phyloP scores from a whole-genome alignment of 1,284 basidiomycete genomes.

The Puccinia novopanici region DNA sequence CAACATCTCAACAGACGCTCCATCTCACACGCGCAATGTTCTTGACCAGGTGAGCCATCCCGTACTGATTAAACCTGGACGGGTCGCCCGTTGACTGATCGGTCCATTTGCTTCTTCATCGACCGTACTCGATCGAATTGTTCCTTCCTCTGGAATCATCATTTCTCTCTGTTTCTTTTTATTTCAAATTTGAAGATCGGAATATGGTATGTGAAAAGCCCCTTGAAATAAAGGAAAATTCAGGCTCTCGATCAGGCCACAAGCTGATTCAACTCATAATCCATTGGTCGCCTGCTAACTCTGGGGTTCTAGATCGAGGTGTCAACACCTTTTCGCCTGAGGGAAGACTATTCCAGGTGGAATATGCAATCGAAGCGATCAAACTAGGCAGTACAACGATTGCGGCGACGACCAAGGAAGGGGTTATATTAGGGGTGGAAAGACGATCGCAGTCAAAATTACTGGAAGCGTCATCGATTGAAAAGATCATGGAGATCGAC shows the following conservation, averaged over 20 bases:
- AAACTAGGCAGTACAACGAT: constrained; percentile 99
- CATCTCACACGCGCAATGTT: constrained; percentile 3
- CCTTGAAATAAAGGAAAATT: neutral
- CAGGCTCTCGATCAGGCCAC: neutral
- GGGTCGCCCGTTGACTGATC: neutral
- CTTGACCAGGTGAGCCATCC: constrained; percentile 18
- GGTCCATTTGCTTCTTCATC: neutral
- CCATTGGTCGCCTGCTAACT: neutral
- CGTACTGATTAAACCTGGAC: neutral
- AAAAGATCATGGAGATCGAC: constrained; percentile 99
- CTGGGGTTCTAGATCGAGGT: constrained; percentile 73
- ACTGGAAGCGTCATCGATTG: constrained; percentile 91
- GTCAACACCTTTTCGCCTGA: constrained; percentile 99
- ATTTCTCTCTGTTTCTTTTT: neutral
- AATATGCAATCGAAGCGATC: constrained; percentile 98
- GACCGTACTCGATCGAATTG: neutral
- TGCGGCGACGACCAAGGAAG: constrained; percentile 71
- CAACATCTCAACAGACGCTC: neutral
- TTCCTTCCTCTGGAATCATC: neutral
- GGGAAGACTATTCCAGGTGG: constrained; percentile 91
- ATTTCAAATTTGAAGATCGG: constrained; percentile 3
- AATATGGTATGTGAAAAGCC: constrained; percentile 19
- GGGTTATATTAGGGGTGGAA: constrained; percentile 92
- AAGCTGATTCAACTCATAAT: too few species aligned
- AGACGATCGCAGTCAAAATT: constrained; percentile 97